Evolutionary conservation across 2,329 filamentous ascomycete genomes (phyloP), one percentile per base, ranked within the genome.

Genomic region (Fusarium heterosporum): DNA sequence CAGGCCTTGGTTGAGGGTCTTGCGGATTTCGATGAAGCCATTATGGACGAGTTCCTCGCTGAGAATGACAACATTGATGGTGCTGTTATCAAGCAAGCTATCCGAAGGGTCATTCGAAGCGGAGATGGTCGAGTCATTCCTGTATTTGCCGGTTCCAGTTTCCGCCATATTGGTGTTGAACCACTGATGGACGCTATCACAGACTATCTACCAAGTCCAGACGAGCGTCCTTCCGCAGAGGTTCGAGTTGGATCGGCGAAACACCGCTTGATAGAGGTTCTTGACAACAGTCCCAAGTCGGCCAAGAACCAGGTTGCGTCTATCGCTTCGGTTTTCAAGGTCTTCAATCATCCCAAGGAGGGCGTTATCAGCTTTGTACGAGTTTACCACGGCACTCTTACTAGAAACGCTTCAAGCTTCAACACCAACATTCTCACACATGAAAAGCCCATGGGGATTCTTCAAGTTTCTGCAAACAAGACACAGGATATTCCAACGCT

Each of bases 121-220:
- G 87, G 89, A 1, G 85, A 90, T 11, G 93, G 92, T 49, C 82
- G 81, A n/a, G 82, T 96, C 17, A 91, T 96, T 41, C 95, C 95
- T 1, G 86, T 97, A 1, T 96, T 97, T 78, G 93, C 93, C 1
- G 95, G 95, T 4, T 94, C 95, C 7, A 97, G 94, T 77, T 93
- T 98, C 78, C 89, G 91, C 40, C 97, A 98, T 68, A 93, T 98
- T 64, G 96, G 96, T 9, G 93, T 98, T 6, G 93, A 97, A 76
- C 93, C 94, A 28, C 83, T 99, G 22, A 85, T 98, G 52, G 93
- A 98, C 76, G 93, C 93, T 36, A 89, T 98, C 13, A 88, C 93
- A 10, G 92, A 97, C 73, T 90, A 97, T 43, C 83, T 98, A 4
- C 96, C 96, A 0, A 92, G 89, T 66, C 96, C 96, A 1, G 80